Percentiles rank a stretch among this genome's conserved stretches.
phyloP scores from a whole-genome alignment of 768 basidiomycete species.

The Boletus rubroflammeus region DNA sequence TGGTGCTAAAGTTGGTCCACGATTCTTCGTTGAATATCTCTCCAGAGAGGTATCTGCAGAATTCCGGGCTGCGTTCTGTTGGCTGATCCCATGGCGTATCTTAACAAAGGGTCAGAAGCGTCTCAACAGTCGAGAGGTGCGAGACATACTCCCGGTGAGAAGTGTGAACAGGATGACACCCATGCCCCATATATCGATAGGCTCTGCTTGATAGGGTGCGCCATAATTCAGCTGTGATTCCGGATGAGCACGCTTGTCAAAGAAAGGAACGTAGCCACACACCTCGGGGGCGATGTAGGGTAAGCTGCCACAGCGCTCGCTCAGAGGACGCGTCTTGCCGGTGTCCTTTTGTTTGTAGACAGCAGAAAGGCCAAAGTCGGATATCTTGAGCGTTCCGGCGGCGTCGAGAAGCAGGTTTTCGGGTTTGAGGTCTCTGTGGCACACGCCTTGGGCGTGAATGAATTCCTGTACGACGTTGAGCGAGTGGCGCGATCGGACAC shows the following conservation, averaged over 20 bases:
- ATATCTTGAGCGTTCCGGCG: conserved; percentile 84
- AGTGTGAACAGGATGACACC: conserved; percentile 94
- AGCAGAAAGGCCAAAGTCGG: conserved; percentile 91
- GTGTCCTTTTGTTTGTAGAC: conserved; percentile 83
- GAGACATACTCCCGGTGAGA: conserved; percentile 76
- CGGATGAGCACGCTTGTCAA: background rate
- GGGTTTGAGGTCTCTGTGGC: conserved; percentile 95
- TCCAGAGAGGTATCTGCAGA: conserved; percentile 66
- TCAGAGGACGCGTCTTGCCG: conserved; percentile 71
- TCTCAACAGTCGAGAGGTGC: no score
- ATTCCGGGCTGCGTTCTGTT: conserved; percentile 75
- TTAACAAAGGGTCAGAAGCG: conserved; percentile 28
- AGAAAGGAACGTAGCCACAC: conserved; percentile 12
- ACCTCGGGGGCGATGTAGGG: conserved; percentile 97
- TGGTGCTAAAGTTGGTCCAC: conserved; percentile 64
- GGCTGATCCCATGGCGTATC: conserved; percentile 99
- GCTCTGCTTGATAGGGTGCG: conserved; percentile 79
- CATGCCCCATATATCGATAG: conserved; percentile 93
- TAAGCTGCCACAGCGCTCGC: conserved; percentile 84
- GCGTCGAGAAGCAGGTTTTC: conserved; percentile 90
- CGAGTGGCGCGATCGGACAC: background rate
- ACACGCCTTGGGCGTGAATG: conserved; percentile 86
- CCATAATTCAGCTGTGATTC: conserved; percentile 56
- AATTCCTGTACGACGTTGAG: conserved; percentile 50
- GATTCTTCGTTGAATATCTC: conserved; percentile 71